Conservation (phyloP, 768 basidiomycete genomes). For the Brasilioporus rufonigricans region DNA sequence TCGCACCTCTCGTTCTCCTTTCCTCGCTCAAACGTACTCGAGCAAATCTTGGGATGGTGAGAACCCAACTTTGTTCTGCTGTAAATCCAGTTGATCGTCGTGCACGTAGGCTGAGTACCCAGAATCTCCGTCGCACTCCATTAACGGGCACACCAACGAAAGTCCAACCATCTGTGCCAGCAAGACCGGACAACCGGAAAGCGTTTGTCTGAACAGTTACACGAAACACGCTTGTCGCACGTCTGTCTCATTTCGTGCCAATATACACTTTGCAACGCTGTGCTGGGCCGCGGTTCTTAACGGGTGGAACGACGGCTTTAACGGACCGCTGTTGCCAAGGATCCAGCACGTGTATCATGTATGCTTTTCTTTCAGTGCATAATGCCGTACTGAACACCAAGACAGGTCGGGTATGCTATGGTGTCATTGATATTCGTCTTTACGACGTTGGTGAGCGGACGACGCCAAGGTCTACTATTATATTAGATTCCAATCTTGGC, state of each 20-base stretch:
- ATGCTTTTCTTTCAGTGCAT: neutral
- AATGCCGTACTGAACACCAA: neutral
- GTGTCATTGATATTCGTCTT: constrained; percentile 60
- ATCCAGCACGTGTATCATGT: constrained; percentile 10
- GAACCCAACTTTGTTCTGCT: neutral
- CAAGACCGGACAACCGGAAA: neutral
- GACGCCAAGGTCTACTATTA: neutral
- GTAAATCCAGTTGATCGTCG: neutral
- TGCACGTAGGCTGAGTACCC: neutral
- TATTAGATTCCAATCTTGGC: neutral
- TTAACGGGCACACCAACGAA: neutral
- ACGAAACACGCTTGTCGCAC: too few relatives aligned
- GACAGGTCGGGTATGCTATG: constrained; percentile 43
- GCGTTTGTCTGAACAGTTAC: neutral
- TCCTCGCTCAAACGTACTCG: neutral
- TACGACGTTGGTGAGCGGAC: constrained; percentile 37
- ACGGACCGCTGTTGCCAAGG: constrained; percentile 5
- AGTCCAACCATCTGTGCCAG: neutral
- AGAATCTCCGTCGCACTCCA: neutral
- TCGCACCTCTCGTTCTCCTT: too few relatives aligned
- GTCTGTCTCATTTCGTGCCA: neutral
- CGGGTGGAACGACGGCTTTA: constrained; percentile 14
- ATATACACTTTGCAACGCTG: constrained; percentile 7
- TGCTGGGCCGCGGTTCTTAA: constrained; percentile 2
- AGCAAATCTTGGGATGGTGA: neutral